phyloP scores from a whole-genome alignment of 495 filamentous ascomycete genomes.

The Neurospora sp. region DNA sequence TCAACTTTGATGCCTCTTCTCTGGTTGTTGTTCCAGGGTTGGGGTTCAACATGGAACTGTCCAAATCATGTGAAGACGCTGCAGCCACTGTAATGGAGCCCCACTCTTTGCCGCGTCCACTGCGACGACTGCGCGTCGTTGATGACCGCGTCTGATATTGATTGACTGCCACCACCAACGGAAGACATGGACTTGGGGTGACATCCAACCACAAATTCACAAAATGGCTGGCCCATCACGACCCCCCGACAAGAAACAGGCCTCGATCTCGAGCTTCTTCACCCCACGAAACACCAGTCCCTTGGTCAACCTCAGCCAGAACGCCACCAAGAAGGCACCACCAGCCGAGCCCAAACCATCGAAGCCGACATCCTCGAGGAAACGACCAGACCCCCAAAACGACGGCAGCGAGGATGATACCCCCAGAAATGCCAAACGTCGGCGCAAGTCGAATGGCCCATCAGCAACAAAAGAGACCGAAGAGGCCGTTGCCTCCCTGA shows the following conservation, averaged over 20 bases:
- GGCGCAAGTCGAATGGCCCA: not conserved
- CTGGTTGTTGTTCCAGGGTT: not conserved
- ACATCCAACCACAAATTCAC: slow-evolving; percentile 10
- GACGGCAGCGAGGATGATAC: slow-evolving; percentile 21
- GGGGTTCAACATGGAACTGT: not conserved
- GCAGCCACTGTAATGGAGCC: not conserved
- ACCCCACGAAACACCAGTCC: slow-evolving; percentile 46
- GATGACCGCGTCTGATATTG: not conserved
- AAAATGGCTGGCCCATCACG: slow-evolving; percentile 30
- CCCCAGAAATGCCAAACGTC: slow-evolving; percentile 13
- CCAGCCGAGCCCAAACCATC: not conserved
- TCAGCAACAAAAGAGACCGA: slow-evolving; percentile 6
- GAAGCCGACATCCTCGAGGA: slow-evolving; percentile 13
- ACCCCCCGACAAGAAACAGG: slow-evolving; percentile 51
- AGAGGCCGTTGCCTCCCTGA: not conserved
- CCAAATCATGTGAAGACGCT: not conserved
- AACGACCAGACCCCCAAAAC: slow-evolving; percentile 38
- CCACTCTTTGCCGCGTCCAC: not conserved
- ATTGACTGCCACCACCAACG: not conserved
- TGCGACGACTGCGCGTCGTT: not conserved
- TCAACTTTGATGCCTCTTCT: too few relatives aligned
- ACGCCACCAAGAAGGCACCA: slow-evolving; percentile 3
- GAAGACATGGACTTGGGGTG: slow-evolving; percentile 4
- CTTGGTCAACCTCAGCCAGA: slow-evolving; percentile 8
- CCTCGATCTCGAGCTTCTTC: slow-evolving; percentile 83